Evolutionary conservation across 441 rosid genomes (phyloP), one percentile per base, ranked within the genome.

Genomic region (Pelargonium australe): DNA sequence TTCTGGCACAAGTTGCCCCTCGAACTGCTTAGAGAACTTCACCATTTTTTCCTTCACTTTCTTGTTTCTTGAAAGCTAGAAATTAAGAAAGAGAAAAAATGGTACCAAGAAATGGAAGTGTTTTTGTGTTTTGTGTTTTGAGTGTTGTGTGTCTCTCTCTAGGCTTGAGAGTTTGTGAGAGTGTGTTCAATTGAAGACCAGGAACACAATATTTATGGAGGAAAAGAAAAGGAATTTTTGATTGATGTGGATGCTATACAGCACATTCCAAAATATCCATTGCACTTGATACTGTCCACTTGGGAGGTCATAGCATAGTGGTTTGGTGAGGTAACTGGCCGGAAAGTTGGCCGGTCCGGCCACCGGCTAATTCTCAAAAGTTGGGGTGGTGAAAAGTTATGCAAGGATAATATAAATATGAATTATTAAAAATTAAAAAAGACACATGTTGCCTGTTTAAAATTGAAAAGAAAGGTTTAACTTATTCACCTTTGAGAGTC

Each of bases 1-100:
- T 66, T 95, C 99, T 5, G 99, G 97, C 61, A 95, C 91, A 41
- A 95, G 91, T 79, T 95, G 99, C 7, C 87, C 96, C 71, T 95
- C 92, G 45, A 91, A 91, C 68, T 90, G 97, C 81, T 86, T 86
- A 0, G 96, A 83, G 73, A 95, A 95, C 69, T 91, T 95, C 73
- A 95, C 95, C 96, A 95, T 94, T 19, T 62, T 74, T 13, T 47
- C 63, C 63, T 37, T 53, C 58, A 53, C 7, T 19, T 57, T 14
- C 0, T 12, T 0, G 43, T 5, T 61, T 34, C 14, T 23, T 8
- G 45, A 31, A 73, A 51, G 75, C 25, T 6, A 37, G 8, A 37
- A 20, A n/a, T n/a, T n/a, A 19, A 19, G 11, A n/a, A 10, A 16
- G 13, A 16, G n/a, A 16, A 31, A 47, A 64, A 47, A 31, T 28